Evolutionary conservation across 2,329 filamentous ascomycete genomes (phyloP).

Genomic region (Nemania diffusa): DNA sequence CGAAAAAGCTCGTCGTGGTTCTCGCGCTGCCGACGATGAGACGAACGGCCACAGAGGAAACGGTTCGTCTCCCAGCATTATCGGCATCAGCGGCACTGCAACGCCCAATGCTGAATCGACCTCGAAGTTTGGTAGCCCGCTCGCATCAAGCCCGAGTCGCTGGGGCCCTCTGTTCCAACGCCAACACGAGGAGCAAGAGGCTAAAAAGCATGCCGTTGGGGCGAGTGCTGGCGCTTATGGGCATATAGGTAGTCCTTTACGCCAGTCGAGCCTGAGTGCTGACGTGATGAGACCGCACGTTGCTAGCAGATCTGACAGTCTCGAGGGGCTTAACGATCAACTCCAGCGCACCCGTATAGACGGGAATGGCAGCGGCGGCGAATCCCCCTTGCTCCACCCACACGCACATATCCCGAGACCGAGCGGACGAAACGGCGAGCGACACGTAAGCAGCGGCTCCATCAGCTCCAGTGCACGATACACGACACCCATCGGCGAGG

Average conservation of each 20-base stretch:
- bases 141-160: slow-evolving; percentile 67
- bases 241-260: slow-evolving; percentile 72
- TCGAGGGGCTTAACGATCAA: slow-evolving; percentile 68
- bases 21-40: slow-evolving; percentile 66
- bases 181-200: slow-evolving; percentile 68
- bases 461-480: slow-evolving; percentile 68
- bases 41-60: slow-evolving; percentile 50
- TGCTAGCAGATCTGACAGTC: slow-evolving; percentile 56
- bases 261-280: slow-evolving; percentile 70
- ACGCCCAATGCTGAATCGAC: slow-evolving; percentile 56
- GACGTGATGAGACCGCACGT: slow-evolving; percentile 59
- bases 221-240: slow-evolving; percentile 63
- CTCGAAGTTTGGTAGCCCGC: slow-evolving; percentile 70
- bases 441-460: slow-evolving; percentile 69
- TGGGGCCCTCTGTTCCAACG: slow-evolving; percentile 71
- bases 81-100: slow-evolving; percentile 53
- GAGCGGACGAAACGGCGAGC: slow-evolving; percentile 60
- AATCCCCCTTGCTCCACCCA: slow-evolving; percentile 62
- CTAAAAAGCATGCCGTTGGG: slow-evolving; percentile 59
- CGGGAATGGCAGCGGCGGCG: slow-evolving; percentile 50
- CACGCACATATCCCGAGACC: slow-evolving; percentile 55
- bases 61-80: slow-evolving; percentile 50
- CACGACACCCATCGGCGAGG: slow-evolving; percentile 73
- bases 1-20: slow-evolving; percentile 73
- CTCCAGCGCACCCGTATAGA: slow-evolving; percentile 70